These are phyloP conservation scores for Macaranga tanarius DNA, from an alignment of 441 rosid genomes.

Conservation along the genomic window DNA sequence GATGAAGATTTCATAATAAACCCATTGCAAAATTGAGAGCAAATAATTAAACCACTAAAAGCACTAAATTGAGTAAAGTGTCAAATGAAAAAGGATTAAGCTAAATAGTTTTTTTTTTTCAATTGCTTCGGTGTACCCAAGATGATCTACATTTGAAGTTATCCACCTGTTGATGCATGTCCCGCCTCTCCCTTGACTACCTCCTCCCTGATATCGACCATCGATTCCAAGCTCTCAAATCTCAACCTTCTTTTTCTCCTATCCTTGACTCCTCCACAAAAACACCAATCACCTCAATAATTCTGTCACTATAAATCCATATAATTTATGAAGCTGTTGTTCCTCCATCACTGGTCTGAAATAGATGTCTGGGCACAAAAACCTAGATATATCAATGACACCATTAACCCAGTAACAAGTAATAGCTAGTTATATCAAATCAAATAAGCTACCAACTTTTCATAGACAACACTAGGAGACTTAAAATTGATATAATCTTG, in stretches of 20 bases:
- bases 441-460: slow-evolving; percentile 32
- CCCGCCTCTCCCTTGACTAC: slow-evolving; percentile 38
- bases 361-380: slow-evolving; percentile 34
- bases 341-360: slow-evolving; percentile 46
- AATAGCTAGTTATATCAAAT: not conserved
- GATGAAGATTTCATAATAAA: too few relatives aligned
- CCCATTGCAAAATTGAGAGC: too few relatives aligned
- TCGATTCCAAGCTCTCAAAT: slow-evolving; percentile 57
- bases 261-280: slow-evolving; percentile 2
- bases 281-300: not conserved
- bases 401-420: not conserved
- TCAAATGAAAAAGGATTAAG: too few relatives aligned
- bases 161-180: slow-evolving; percentile 48
- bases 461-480: slow-evolving; percentile 39
- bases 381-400: not conserved
- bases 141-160: slow-evolving; percentile 54
- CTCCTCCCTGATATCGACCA: slow-evolving; percentile 53
- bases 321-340: slow-evolving; percentile 35
- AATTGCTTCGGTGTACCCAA: slow-evolving; percentile 50
- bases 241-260: slow-evolving; percentile 25
- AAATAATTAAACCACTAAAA: too few relatives aligned
- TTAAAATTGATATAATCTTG: too few relatives aligned
- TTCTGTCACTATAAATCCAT: too few relatives aligned
- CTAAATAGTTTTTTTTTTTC: not conserved
- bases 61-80: too few relatives aligned